Evolutionary conservation across 2,329 filamentous ascomycete species (phyloP), one percentile per base, ranked within the genome.

Genomic region (Chalaropsis ovoidea): DNA sequence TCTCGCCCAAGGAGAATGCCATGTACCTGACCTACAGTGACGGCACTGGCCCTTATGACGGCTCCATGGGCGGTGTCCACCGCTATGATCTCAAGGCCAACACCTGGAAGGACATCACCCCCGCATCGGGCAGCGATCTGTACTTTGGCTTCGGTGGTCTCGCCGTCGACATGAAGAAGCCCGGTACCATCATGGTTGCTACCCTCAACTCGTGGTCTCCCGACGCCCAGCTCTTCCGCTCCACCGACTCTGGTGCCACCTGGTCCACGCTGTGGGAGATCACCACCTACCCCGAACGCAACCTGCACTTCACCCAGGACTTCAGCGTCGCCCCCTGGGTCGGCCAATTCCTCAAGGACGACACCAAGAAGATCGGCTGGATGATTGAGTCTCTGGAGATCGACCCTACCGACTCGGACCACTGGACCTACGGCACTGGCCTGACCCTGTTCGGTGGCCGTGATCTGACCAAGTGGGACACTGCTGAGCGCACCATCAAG

Each of bases 381-480:
- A 85, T 84, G 82, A 81, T 84, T 8, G 82, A 85, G 69, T 74
- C 78, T 0, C 72, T 85, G 7, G 80, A 80, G 24, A 85, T 85
- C 62, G 76, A 85, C 69, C 82, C 82, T 0, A 76, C 78, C 31
- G 81, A 85, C 69, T 82, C 80, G 65, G 77, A 84, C 70, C 82
- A 84, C 71, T 84, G 81, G 80, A 73, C 84, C 0, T 85, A 85
- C 66, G 81, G 80, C n/a, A 85, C 82, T 0, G 82, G 82, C 1
- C 72, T 78, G n/a, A 82, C 80, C 0, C 72, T 82, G 56, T 81
- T 78, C 45, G 80, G 80, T 10, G 79, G 81, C 1, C 78, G 79
- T 63, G 80, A 83, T 67, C 72, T 83, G n/a, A 79, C 78, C 0
- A 79, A 79, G 15, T 83, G 81, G 81, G 81, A 82, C 65, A 76